These are phyloP conservation scores for Psilocybe mexicana DNA, from an alignment of 1,284 basidiomycete species.

Conservation along the genomic window DNA sequence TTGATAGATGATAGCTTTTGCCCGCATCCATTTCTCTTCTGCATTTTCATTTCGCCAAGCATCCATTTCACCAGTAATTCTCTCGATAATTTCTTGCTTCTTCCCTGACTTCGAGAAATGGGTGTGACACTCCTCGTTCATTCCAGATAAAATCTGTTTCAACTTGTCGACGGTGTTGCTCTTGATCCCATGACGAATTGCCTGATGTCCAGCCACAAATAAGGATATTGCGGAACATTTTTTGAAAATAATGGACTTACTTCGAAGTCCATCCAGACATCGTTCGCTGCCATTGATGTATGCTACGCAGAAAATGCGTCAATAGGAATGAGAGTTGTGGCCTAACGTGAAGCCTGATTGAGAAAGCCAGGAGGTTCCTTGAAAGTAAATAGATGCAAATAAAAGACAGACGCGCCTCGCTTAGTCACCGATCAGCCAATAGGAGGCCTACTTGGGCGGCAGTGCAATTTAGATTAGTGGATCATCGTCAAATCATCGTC, in stretches of 20 bases:
- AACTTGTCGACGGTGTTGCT: slow-evolving; percentile 75
- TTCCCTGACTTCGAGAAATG: slow-evolving; percentile 76
- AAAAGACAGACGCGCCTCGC: slow-evolving; percentile 19
- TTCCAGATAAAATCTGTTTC: slow-evolving; percentile 69
- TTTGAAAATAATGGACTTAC: slow-evolving; percentile 36
- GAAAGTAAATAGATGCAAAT: slow-evolving; percentile 26
- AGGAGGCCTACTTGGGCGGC: slow-evolving; percentile 2
- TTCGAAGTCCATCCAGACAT: slow-evolving; percentile 64
- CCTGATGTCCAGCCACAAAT: slow-evolving; percentile 29
- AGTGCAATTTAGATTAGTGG: neutral
- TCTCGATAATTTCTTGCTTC: slow-evolving; percentile 82
- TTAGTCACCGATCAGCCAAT: slow-evolving; percentile 10
- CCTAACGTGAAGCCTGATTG: slow-evolving; percentile 8
- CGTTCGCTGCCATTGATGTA: slow-evolving; percentile 33
- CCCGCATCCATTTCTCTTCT: slow-evolving; percentile 66
- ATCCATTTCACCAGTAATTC: slow-evolving; percentile 58
- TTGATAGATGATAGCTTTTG: slow-evolving; percentile 60
- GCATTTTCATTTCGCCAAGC: slow-evolving; percentile 54
- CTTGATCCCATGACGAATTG: slow-evolving; percentile 46
- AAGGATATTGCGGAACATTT: slow-evolving; percentile 5
- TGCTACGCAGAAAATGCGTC: neutral
- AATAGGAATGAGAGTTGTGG: neutral
- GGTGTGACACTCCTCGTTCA: slow-evolving; percentile 74
- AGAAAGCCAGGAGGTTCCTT: slow-evolving; percentile 11
- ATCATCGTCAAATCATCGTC: neutral